A percentile compares a stretch with the other conserved stretches of the same genome.
phyloP scores from a whole-genome alignment of 805 yeast species.

The Sugiyamaella chiloensis region DNA sequence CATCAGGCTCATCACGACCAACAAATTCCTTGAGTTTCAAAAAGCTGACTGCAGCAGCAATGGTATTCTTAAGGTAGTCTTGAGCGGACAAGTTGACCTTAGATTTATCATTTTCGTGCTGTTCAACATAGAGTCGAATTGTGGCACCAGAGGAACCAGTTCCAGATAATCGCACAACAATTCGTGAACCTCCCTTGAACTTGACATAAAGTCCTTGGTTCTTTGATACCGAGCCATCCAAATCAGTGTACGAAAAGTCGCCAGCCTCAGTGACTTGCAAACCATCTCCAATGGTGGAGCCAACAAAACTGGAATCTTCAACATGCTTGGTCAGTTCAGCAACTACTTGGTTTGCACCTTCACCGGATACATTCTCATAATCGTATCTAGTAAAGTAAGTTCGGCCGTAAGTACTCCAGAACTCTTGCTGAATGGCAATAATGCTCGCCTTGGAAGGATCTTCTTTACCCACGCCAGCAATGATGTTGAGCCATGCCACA shows the following conservation, averaged over 20 bases:
- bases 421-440: slow-evolving; percentile 71
- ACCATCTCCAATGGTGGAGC: slow-evolving; percentile 50
- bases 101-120: slow-evolving; percentile 60
- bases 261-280: slow-evolving; percentile 69
- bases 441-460: slow-evolving; percentile 67
- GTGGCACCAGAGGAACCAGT: slow-evolving; percentile 99
- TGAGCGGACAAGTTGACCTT: slow-evolving; percentile 55
- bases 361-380: slow-evolving; percentile 75
- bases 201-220: slow-evolving; percentile 89
- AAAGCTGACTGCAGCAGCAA: slow-evolving; percentile 60
- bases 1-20: slow-evolving; percentile 86
- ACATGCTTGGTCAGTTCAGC: slow-evolving; percentile 44
- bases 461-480: slow-evolving; percentile 72
- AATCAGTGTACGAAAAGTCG: slow-evolving; percentile 87
- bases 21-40: slow-evolving; percentile 68
- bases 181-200: slow-evolving; percentile 75
- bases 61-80: slow-evolving; percentile 62
- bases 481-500: slow-evolving; percentile 92
- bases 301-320: slow-evolving; percentile 45
- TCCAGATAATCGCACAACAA: slow-evolving; percentile 89
- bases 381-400: slow-evolving; percentile 97
- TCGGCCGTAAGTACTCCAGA: slow-evolving; percentile 92
- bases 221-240: slow-evolving; percentile 84
- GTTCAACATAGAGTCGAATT: slow-evolving; percentile 86
- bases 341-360: slow-evolving; percentile 71